phyloP scores from a whole-genome alignment of 352 stramenopile genomes.

The Globisporangium nagaii region DNA sequence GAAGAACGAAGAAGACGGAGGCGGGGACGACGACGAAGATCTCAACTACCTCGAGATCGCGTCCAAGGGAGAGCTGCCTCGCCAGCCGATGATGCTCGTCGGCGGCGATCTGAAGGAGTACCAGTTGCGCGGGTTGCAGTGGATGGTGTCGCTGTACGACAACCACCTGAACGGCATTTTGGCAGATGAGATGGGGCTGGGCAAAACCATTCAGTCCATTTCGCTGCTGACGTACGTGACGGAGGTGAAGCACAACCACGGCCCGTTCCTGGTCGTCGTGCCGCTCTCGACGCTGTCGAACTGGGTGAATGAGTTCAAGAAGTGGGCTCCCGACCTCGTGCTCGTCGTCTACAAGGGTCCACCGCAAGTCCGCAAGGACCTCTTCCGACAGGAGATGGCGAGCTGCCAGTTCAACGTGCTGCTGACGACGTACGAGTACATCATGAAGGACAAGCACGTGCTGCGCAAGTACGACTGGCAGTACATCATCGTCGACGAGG shows the following conservation, averaged over 20 bases:
- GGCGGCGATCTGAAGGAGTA: conserved; percentile 97
- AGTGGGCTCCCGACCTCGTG: conserved; percentile 95
- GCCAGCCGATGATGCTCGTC: conserved; percentile 95
- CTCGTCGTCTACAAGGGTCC: conserved; percentile 94
- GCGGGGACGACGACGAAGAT: conserved; percentile 55
- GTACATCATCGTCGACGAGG: conserved; percentile 94
- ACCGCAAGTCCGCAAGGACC: conserved; percentile 75
- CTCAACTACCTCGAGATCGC: conserved; percentile 83
- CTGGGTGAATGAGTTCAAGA: conserved; percentile 93
- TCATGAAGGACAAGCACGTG: conserved; percentile 90
- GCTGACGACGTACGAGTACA: conserved; percentile 94
- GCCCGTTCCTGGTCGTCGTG: conserved; percentile 97
- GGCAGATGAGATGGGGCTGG: conserved; percentile 95
- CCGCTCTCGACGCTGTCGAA: conserved; percentile 93
- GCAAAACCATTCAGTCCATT: conserved; percentile 87
- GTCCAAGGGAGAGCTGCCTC: conserved; percentile 75
- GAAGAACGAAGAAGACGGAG: conserved; percentile 16
- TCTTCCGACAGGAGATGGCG: conserved; percentile 77
- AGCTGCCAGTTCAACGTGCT: conserved; percentile 90
- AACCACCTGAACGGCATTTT: conserved; percentile 98
- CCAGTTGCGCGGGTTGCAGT: conserved; percentile 98
- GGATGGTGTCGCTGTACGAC: conserved; percentile 98
- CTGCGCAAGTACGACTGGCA: conserved; percentile 89
- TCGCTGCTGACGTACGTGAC: conserved; percentile 81
- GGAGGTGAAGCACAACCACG: conserved; percentile 83